phyloP scores from a whole-genome alignment of 2,329 filamentous ascomycete genomes.

The Fusarium sp. region DNA sequence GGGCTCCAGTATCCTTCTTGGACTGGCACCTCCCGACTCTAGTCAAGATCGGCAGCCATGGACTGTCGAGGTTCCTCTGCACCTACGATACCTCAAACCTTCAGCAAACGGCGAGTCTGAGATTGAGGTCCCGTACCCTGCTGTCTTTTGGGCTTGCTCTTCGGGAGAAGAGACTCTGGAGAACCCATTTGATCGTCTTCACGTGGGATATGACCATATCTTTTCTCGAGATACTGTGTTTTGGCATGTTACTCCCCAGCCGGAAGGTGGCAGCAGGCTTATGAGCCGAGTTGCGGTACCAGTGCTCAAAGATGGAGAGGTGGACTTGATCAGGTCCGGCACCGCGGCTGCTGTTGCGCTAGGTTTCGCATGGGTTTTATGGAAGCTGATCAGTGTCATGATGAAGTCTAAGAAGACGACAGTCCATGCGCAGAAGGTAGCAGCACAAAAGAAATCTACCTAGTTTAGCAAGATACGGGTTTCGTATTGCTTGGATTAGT shows the following conservation, averaged over 20 bases:
- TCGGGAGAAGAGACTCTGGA: constrained; percentile 74
- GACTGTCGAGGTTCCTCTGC: constrained; percentile 80
- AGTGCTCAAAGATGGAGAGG: constrained; percentile 67
- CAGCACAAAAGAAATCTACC: constrained; percentile 41
- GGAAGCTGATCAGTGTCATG: constrained; percentile 59
- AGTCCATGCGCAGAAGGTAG: neutral
- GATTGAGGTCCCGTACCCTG: constrained; percentile 79
- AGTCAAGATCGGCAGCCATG: constrained; percentile 58
- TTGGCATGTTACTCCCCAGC: constrained; percentile 76
- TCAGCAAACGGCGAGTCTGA: constrained; percentile 63
- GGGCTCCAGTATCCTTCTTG: constrained; percentile 82
- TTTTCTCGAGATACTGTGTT: constrained; percentile 84
- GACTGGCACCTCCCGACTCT: constrained; percentile 69
- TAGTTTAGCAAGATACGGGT: constrained; percentile 8
- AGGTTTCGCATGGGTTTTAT: constrained; percentile 77
- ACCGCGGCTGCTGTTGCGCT: constrained; percentile 69
- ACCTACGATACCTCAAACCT: constrained; percentile 83
- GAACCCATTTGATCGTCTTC: constrained; percentile 87
- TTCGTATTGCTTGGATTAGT: neutral
- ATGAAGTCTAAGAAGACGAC: constrained; percentile 10
- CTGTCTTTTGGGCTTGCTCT: constrained; percentile 90
- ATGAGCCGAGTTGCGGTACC: constrained; percentile 70
- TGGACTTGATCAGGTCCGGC: constrained; percentile 61
- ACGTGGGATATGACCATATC: constrained; percentile 85
- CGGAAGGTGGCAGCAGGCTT: constrained; percentile 53